Conservation (phyloP, 2,329 filamentous ascomycete species). For the Bipolaris victoriae region DNA sequence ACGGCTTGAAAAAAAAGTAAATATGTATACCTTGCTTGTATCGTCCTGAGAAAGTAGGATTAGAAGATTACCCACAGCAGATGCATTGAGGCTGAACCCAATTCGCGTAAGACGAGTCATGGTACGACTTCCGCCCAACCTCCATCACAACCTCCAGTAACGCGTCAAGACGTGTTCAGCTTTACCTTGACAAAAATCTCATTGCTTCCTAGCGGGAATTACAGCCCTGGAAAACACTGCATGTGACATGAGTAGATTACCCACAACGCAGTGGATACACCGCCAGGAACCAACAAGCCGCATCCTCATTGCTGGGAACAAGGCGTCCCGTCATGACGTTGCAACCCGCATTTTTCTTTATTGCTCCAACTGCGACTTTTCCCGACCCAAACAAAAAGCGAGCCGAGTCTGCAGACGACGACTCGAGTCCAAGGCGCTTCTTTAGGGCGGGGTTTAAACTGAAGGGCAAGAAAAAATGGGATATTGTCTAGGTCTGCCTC, state of each 20-base stretch:
- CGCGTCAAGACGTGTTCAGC: too few species aligned
- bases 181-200: too few species aligned
- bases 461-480: background rate
- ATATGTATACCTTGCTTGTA: too few species aligned
- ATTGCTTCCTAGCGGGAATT: background rate
- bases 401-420: background rate
- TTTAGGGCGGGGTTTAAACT: background rate
- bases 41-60: too few species aligned
- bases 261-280: conserved; percentile 6
- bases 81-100: too few species aligned
- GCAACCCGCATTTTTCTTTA: conserved; percentile 7
- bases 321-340: conserved; percentile 6
- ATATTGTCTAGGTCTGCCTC: background rate
- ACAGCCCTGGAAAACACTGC: background rate
- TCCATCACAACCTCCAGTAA: too few species aligned
- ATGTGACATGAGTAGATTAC: background rate
- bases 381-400: background rate
- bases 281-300: conserved; percentile 11
- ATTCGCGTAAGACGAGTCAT: too few species aligned
- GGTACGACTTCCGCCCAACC: too few species aligned
- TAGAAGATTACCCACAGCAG: too few species aligned
- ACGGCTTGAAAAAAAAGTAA: background rate
- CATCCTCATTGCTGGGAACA: background rate
- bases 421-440: background rate
- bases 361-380: conserved; percentile 1